Base-by-base conservation (phyloP, 768 basidiomycete genomes). In the Leccinellum luteum region DNA sequence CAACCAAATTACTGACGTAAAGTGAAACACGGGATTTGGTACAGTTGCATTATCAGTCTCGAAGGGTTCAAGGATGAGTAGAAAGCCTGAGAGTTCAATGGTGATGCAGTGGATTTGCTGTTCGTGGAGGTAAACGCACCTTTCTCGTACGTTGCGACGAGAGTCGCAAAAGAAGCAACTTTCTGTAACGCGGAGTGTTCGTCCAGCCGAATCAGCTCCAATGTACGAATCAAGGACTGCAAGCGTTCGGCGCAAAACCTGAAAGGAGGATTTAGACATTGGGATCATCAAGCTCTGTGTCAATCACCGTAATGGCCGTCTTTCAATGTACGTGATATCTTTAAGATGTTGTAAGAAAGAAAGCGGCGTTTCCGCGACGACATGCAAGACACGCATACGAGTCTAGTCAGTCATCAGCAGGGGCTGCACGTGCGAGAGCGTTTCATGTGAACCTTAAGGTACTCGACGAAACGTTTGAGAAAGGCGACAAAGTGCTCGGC, bases 401-500 rank as follows among this genome's bases (percentile, higher is more conserved):
- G 96, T 98, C 95, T 98, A 64, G 15, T 50, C 48, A 47, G n/a
- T 15, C 41, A 23, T 69, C 52, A 72, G 60, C 27, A 6, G 47
- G 25, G 58, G 19, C 5, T 19, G 27, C 23, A 44, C 35, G 19
- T 19, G 21, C 49, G 17, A 48, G 32, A 34, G 23, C 17, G 7
- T 6, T 34, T 21, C 34, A 38, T 48, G 32, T 52, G 21, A 51
- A 94, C 96, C 83, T 98, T 99, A 52, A 99, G 82, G 73, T 99
- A 99, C 75, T 99, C 97, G 25, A 99, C 94, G 68, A 99, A 97
- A 53, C 97, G 86, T 73, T 96, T 98, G 60, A 99, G 75, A 76
- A 99, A 99, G 0, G 97, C 96, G 15, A 98, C 93, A 66, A 99
- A 99, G 75, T 99, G 97, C 69, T 99, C 97, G 0, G 97, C 97